phyloP scores from a whole-genome alignment of 1,139 yeast species.

The Saccharomyces hybrid region DNA sequence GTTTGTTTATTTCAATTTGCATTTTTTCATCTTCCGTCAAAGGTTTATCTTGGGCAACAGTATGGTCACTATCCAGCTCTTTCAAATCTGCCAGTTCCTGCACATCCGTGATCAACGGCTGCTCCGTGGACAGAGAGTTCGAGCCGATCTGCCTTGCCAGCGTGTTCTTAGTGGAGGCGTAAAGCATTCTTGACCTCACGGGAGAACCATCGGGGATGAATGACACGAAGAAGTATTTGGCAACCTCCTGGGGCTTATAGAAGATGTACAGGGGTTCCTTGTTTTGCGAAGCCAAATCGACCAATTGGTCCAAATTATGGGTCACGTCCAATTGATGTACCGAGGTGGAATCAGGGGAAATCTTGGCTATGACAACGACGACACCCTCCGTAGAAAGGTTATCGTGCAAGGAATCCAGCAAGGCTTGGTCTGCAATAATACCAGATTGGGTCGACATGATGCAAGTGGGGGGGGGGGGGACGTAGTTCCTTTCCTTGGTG shows the following conservation, averaged over 20 bases:
- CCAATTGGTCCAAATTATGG: constrained; percentile 32
- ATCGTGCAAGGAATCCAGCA: constrained; percentile 29
- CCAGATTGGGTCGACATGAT: constrained; percentile 69
- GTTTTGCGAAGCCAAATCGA: constrained; percentile 21
- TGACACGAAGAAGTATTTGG: constrained; percentile 52
- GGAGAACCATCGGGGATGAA: constrained; percentile 84
- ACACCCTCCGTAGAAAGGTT: constrained; percentile 23
- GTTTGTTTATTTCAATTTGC: constrained; percentile 21
- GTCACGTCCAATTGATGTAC: constrained; percentile 35
- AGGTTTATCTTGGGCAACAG: constrained; percentile 32
- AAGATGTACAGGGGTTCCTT: constrained; percentile 56
- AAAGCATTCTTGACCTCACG: constrained; percentile 82
- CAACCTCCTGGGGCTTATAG: constrained; percentile 35
- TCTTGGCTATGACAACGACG: constrained; percentile 33
- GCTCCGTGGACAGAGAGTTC: constrained; percentile 46
- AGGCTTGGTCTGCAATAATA: constrained; percentile 45
- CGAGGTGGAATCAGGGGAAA: constrained; percentile 38
- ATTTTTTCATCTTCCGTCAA: constrained; percentile 55
- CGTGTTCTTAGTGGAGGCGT: constrained; percentile 82
- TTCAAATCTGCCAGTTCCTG: constrained; percentile 43
- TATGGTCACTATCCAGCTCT: constrained; percentile 18
- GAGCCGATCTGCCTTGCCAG: constrained; percentile 67
- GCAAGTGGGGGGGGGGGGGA: not conserved
- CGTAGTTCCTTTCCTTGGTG: not conserved
- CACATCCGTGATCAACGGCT: constrained; percentile 47